Base-by-base conservation (phyloP, 176 grass and related monocot genomes). In the Zea luxurians region DNA sequence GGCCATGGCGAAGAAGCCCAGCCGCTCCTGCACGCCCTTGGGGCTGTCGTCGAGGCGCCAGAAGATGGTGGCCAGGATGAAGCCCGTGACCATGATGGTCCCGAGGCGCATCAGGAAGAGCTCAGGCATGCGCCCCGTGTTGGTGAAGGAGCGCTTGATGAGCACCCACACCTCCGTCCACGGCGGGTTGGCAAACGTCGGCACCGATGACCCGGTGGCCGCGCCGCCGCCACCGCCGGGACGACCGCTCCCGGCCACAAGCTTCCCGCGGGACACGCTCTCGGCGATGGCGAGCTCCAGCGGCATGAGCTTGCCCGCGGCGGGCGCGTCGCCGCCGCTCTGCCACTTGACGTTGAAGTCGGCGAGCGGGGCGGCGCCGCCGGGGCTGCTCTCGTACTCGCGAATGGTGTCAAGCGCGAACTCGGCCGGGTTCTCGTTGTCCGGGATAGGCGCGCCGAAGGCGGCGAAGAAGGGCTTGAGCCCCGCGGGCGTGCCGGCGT, bases 31-130 rank as follows among this genome's bases (percentile, higher is more conserved):
- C 0, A 79, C 87, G 2, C 94, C 94, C 75, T 88, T 97, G 11
- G 94, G 94, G 4, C 87, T 88, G 47, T 81, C 70, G 86, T 98
- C 89, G 0, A 98, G 89, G 0, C 86, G 87, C 85, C 92, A 94
- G 79, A 98, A 98, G 83, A 98, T 90, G 12, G 96, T 94, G 1
- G 96, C 91, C 3, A 98, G 81, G 84, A 98, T 98, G 59, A 98
- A 71, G 0, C 87, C 91, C 0, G 96, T 98, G 0, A 99, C 75
- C 74, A 99, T 77, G 63, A 93, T 88, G 1, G 90, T 90, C 9
- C 78, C 87, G 0, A 99, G 92, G 0, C 92, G 92, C 88, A 95
- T 91, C 5, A 37, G 3, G 71, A 95, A 95, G 8, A 99, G 81
- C 88, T 99, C 92, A 17, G 96, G 90, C 92, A 95, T 95, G 6